Base-by-base conservation (phyloP, 352 stramenopile genomes). In the Pythium aquatile region DNA sequence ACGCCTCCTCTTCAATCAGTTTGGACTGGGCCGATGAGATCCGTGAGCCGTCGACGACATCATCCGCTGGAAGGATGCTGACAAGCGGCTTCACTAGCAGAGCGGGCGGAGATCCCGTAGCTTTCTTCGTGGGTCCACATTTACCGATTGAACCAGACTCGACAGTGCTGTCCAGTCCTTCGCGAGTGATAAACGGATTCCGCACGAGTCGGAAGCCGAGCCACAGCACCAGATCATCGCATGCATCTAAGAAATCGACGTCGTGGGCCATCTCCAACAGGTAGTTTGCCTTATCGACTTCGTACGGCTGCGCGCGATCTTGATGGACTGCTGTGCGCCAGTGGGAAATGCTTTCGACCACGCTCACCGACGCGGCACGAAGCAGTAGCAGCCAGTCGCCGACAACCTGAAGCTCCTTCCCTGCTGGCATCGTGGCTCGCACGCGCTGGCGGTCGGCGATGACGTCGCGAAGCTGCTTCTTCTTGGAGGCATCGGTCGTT, bases 231-330 rank as follows among this genome's bases (percentile, higher is more conserved):
- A 90, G 53, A 14, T 75, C 67, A 1, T 55, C 20, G 46, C 26
- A 66, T 54, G 70, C 57, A 58, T 90, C 70, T 37, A 90, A 63
- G 46, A 86, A 85, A 56, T 88, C 68, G 7, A 76, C 48, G 59
- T 90, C 81, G 53, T 85, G 65, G 32, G 69, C 75, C 78, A 90
- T 90, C 0, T 29, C 10, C 9, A 87, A 63, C 54, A 90, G 58
- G 42, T 90, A 90, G 40, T 88, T 90, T n/a, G 37, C 42, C 8
- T 66, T 40, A 1, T 78, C 51, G 33, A 76, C 49, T 8, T 84
- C 56, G 46, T 75, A 90, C 2, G 77, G 73, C 20, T 70, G 55
- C 16, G 77, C 74, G 7, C 62, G 64, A 1, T 61, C 61, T 5
- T 75, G 58, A 28, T 90, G 77, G 6, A 83, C 65, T 33, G 73